phyloP scores from a whole-genome alignment of 108 stramenopile species.

The Nitzschia putrida region DNA sequence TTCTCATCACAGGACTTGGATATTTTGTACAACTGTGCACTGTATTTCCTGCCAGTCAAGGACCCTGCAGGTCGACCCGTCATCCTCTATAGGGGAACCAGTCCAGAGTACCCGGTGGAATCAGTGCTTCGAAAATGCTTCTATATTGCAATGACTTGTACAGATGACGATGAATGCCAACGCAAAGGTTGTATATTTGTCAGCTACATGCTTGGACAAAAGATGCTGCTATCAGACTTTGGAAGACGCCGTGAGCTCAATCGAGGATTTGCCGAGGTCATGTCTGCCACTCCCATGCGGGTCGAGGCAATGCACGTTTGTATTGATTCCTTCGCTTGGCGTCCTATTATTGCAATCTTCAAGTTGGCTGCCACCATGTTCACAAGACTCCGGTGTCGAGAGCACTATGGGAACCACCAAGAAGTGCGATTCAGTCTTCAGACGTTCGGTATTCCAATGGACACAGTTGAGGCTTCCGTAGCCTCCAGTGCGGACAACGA shows the following conservation, averaged over 20 bases:
- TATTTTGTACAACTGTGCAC: slow-evolving; percentile 9
- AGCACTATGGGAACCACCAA: slow-evolving; percentile 19
- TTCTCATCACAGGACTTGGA: slow-evolving; percentile 17
- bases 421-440: slow-evolving; percentile 1
- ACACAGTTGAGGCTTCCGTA: background rate
- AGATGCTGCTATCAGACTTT: background rate
- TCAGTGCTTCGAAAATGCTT: background rate
- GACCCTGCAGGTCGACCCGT: slow-evolving; percentile 27
- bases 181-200: slow-evolving; percentile 12
- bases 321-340: slow-evolving; percentile 13
- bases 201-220: slow-evolving; percentile 3
- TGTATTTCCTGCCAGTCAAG: slow-evolving; percentile 6
- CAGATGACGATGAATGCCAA: slow-evolving; percentile 18
- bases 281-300: slow-evolving; percentile 5
- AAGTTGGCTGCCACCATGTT: slow-evolving; percentile 4
- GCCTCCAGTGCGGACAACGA: background rate
- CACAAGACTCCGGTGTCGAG: slow-evolving; percentile 3
- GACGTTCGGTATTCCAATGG: slow-evolving; percentile 16
- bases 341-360: background rate
- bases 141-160: slow-evolving; percentile 15
- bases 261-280: background rate
- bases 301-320: slow-evolving; percentile 9
- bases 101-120: background rate
- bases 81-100: background rate
- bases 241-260: slow-evolving; percentile 8